Percentiles rank a stretch among this genome's conserved stretches.
These are phyloP conservation scores for Syncephalis plumigaleata DNA, from an alignment of 371 early-diverging fungal genomes.

Conservation along the genomic window DNA sequence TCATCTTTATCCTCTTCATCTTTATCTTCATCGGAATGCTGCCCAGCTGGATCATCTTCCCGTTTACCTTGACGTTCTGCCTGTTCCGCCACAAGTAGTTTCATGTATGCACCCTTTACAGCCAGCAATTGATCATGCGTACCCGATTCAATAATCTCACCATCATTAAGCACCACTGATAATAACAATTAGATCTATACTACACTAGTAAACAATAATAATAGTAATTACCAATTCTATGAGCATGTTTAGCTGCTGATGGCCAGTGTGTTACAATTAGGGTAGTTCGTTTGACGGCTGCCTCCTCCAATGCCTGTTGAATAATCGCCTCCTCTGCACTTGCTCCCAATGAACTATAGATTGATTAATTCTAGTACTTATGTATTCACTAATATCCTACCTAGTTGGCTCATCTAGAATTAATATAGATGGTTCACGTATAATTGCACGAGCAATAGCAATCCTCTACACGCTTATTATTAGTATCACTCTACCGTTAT, in stretches of 20 bases:
- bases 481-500: too few species aligned
- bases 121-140: not conserved
- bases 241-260: constrained; percentile 49
- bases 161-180: not conserved
- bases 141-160: not conserved
- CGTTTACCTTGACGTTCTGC: too few species aligned
- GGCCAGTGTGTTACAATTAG: constrained; percentile 36
- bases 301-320: constrained; percentile 53
- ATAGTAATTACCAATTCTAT: constrained; percentile 21
- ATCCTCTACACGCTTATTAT: constrained; percentile 28
- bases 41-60: too few species aligned
- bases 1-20: too few species aligned
- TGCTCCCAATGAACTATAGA: constrained; percentile 42
- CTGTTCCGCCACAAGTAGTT: not conserved
- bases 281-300: constrained; percentile 31
- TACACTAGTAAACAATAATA: too few species aligned
- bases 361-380: too few species aligned
- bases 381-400: too few species aligned
- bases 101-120: not conserved
- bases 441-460: constrained; percentile 39
- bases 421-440: not conserved
- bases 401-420: not conserved
- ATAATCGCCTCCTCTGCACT: constrained; percentile 62
- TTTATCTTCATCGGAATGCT: too few species aligned
- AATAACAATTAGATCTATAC: too few species aligned